Conservation (phyloP, 352 stramenopile genomes). For the Phytopythium ostracodes region DNA sequence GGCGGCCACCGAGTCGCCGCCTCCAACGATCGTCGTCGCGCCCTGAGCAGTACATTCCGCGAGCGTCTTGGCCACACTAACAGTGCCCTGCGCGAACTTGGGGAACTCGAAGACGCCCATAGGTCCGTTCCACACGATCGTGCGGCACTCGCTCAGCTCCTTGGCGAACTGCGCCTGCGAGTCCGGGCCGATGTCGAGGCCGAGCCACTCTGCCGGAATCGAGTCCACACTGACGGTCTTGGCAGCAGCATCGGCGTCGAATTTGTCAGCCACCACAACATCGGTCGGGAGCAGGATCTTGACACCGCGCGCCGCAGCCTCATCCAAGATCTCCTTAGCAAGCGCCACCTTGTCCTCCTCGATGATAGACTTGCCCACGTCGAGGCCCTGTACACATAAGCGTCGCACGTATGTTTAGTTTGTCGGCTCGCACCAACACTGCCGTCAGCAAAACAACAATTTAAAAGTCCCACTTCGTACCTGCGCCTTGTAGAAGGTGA, state of each 20-base stretch:
- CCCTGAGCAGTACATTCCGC: constrained; percentile 82
- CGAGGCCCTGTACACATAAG: constrained; percentile 69
- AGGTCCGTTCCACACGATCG: constrained; percentile 89
- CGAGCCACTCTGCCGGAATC: constrained; percentile 97
- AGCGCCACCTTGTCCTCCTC: constrained; percentile 94
- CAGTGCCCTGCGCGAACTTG: constrained; percentile 94
- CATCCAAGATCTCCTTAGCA: constrained; percentile 87
- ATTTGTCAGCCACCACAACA: constrained; percentile 93
- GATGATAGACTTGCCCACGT: constrained; percentile 93
- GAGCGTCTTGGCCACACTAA: constrained; percentile 90
- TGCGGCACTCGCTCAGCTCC: constrained; percentile 91
- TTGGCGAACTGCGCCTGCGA: constrained; percentile 83
- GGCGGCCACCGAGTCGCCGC: constrained; percentile 95
- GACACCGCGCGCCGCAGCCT: constrained; percentile 87
- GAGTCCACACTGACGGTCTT: constrained; percentile 66
- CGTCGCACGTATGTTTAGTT: not conserved
- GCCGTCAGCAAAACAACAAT: too few relatives aligned
- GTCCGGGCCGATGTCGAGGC: constrained; percentile 97
- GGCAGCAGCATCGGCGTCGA: constrained; percentile 54
- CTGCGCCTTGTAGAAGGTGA: constrained; percentile 97
- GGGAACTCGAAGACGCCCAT: constrained; percentile 99
- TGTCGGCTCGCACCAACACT: not conserved
- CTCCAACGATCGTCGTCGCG: constrained; percentile 90
- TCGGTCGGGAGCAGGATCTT: constrained; percentile 91
- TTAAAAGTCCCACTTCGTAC: not conserved